A percentile compares a stretch with the other conserved stretches of the same genome.
phyloP scores from a whole-genome alignment of 2,329 filamentous ascomycete species.

The Monilinia vaccinii-corymbosi region DNA sequence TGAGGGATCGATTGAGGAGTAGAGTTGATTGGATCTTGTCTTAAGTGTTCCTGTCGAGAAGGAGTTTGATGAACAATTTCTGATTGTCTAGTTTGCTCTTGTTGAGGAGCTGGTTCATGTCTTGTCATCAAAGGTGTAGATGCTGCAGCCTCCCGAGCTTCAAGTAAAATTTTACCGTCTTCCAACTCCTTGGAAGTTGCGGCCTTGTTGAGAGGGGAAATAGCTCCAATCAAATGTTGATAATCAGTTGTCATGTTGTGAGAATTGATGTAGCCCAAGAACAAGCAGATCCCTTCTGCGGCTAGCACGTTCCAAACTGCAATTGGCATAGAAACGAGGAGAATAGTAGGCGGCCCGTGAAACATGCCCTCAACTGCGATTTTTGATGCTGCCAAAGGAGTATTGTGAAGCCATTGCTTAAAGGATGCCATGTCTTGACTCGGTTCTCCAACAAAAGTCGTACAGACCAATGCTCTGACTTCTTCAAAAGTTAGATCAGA shows the following conservation, averaged over 20 bases:
- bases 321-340: constrained; percentile 57
- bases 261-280: constrained; percentile 55
- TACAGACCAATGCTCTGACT: constrained; percentile 54
- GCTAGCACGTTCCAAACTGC: constrained; percentile 55
- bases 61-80: constrained; percentile 12
- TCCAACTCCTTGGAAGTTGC: constrained; percentile 45
- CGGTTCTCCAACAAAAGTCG: constrained; percentile 56
- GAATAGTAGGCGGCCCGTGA: constrained; percentile 55
- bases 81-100: constrained; percentile 7
- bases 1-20: constrained; percentile 22
- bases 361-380: constrained; percentile 61
- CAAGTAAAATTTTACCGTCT: constrained; percentile 47
- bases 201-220: constrained; percentile 32
- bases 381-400: constrained; percentile 45
- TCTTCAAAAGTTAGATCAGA: constrained; percentile 52
- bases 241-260: constrained; percentile 60
- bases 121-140: constrained; percentile 31
- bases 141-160: constrained; percentile 29
- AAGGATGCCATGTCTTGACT: constrained; percentile 58
- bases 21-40: constrained; percentile 22
- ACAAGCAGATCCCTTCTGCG: constrained; percentile 58
- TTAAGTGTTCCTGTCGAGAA: constrained; percentile 19
- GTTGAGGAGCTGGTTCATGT: constrained; percentile 33
- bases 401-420: constrained; percentile 55
- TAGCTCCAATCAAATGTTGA: constrained; percentile 44